Base-by-base conservation (phyloP, 2,329 filamentous ascomycete genomes). In the Trichoderma koningii region DNA sequence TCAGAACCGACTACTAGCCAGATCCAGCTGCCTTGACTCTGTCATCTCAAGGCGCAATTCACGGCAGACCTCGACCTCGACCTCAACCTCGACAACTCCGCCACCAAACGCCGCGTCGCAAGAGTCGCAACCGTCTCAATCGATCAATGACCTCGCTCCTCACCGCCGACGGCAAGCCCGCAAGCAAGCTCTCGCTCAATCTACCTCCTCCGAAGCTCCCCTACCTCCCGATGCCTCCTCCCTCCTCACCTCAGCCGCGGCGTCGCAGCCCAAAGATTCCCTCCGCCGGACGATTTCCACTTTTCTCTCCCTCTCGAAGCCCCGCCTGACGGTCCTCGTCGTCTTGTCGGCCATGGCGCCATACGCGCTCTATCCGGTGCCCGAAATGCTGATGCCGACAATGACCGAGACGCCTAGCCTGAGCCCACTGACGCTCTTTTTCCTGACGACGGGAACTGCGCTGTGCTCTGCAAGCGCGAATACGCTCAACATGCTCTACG, bases 401-500 rank as follows among this genome's bases (percentile, higher is more conserved):
- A 85, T 77, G 64, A 80, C 83, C 60, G 82, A 83, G 55, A 90
- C 89, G 6, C 93, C 95, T 1, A 95, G 92, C 19, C 85, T 97
- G 51, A 96, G 91, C 67, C 92, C 95, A 2, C 82, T 98, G 62
- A 99, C 95, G 9, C 88, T 98, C 19, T 83, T 96, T 59, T 98
- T 97, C 81, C 87, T 99, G 59, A 97, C 94, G 0, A 87, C 87
- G 4, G 94, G 95, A 66, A 98, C 95, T 0, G 88, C 93, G 5
- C 83, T 97, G 21, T 95, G 92, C 76, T 91, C 87, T n/a, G 92
- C 93, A 50, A 92, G 90, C 66, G 95, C 95, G 50, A 99, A 99
- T 75, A 87, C 95, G 1, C 83, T 98, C 69, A 99, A 99, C 78
- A 99, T 99, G 95, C 87, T 97, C 66, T 93, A 97, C 78, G 95